Conservation (phyloP, 2,329 filamentous ascomycete genomes). For the Tolypocladium pustulatum region DNA sequence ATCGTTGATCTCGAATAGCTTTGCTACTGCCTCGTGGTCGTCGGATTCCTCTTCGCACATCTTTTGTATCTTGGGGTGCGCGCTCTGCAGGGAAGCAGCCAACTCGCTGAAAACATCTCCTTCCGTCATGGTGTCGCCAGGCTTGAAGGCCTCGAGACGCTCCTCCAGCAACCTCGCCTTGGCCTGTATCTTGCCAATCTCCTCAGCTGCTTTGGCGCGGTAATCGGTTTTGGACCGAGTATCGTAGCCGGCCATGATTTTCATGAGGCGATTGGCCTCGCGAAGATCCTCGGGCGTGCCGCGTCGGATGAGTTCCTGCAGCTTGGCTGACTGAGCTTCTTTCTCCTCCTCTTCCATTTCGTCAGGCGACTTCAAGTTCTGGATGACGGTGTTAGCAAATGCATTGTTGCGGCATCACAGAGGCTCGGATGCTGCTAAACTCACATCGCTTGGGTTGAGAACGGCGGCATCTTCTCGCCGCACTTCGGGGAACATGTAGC, state of each 20-base stretch:
- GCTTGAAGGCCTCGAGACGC: constrained; percentile 73
- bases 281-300: constrained; percentile 88
- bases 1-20: constrained; percentile 94
- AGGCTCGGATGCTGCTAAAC: constrained; percentile 21
- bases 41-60: constrained; percentile 99
- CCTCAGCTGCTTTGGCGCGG: constrained; percentile 91
- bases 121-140: constrained; percentile 66
- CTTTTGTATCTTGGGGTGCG: constrained; percentile 96
- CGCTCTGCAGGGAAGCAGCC: constrained; percentile 77
- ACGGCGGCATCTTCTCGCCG: constrained; percentile 91
- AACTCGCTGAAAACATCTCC: constrained; percentile 71
- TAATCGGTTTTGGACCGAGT: constrained; percentile 95
- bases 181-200: constrained; percentile 88
- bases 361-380: constrained; percentile 93
- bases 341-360: constrained; percentile 98
- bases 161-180: constrained; percentile 90
- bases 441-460: constrained; percentile 89
- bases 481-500: constrained; percentile 90
- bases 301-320: constrained; percentile 89
- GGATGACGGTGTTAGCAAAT: constrained; percentile 16
- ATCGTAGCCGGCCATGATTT: constrained; percentile 97
- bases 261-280: constrained; percentile 96
- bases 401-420: constrained; percentile 19
- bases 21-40: constrained; percentile 89
- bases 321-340: constrained; percentile 92